Evolutionary conservation across 306 rosid genomes (phyloP), one percentile per base, ranked within the genome.

Genomic region (Quercus alba): DNA sequence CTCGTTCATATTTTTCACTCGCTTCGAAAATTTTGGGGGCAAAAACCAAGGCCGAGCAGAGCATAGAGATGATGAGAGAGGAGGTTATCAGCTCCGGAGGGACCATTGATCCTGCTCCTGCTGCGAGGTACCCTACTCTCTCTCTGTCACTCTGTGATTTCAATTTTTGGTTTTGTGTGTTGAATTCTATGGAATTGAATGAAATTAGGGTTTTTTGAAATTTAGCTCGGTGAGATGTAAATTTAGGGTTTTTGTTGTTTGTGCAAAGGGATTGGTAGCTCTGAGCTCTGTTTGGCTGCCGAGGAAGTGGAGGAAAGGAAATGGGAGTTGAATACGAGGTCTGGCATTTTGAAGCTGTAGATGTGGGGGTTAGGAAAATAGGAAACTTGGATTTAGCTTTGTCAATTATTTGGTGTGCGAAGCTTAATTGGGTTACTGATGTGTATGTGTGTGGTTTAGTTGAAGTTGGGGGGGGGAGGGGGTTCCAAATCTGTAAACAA

Each of bases 31-130:
- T 31, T 28, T 28, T 56, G 38, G 21, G 54, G 46, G 54, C 54
- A 49, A 49, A 12, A 12, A 8, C 46, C 46, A 41, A 41, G 9
- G 11, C 10, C 7, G 54, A 46, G 54, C 54, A 12, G 54, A 62
- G 46, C 51, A 46, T n/a, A 56, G 75, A 69, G 56, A 78, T 56
- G 49, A 91, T 93, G 99, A 90, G 98, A 79, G 99, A 95, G 78
- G 99, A 95, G 86, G 99, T 93, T 19, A 95, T 93, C 83, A 93
- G 98, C 91, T 93, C 98, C 25, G 98, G 93, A 33, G 99, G 96
- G 64, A 89, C 88, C 73, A 62, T 90, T 77, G 97, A 93, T 86
- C 97, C 92, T 59, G 87, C 97, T 61, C 97, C 97, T 74, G 95
- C 98, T 62, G 99, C 97, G 72, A 95, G 97, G 99, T 91, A 81